Base-by-base conservation (phyloP, 1,284 basidiomycete genomes). In the Naganishia albida region DNA sequence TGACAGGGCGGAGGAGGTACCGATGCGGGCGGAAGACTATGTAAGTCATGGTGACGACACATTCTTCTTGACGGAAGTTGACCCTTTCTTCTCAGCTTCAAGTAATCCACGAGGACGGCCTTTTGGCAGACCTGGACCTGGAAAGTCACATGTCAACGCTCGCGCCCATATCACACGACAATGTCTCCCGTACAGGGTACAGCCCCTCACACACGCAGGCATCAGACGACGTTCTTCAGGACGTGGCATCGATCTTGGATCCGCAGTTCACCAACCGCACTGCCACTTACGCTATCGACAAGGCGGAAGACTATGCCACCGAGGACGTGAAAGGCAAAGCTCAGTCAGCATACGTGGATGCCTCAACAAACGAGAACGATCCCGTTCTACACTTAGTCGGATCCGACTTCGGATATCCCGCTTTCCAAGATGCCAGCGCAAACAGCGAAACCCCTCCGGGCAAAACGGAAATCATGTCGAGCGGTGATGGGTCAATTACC, bases 1-100 rank as follows among this genome's bases (percentile, higher is more conserved):
- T 34, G 34, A 6, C 4, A 10, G 34, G 4, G 34, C 34, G 10
- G 4, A 34, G 4, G 34, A 34, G 34, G 34, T 6, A 10, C 6
- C 39, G 30, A 62, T 65, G 51, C 59, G 44, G 18, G 28, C 57
- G n/a, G 42, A 44, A 12, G 64, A 65, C 39, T 65, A 62, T 34
- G 64, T 65, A 52, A 54, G 64, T 62, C n/a, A 7, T 28, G 15
- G n/a, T 30, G 10, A 26, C 15, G 4, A n/a, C n/a, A n/a, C n/a
- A n/a, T n/a, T n/a, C n/a, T 26, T 18, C 60, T n/a, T 39, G 42
- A 8, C 39, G 44, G 23, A 53, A 20, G 34, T 12, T 6, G 13
- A 1, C 10, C 13, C 30, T 8, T 23, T n/a, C n/a, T 26, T 18
- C 15, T 49, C 25, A 49, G 52, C 51, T 54, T 25, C 62, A 25